These are phyloP conservation scores for Gastroboletus turbinatus DNA, from an alignment of 1,284 basidiomycete genomes.

Conservation along the genomic window DNA sequence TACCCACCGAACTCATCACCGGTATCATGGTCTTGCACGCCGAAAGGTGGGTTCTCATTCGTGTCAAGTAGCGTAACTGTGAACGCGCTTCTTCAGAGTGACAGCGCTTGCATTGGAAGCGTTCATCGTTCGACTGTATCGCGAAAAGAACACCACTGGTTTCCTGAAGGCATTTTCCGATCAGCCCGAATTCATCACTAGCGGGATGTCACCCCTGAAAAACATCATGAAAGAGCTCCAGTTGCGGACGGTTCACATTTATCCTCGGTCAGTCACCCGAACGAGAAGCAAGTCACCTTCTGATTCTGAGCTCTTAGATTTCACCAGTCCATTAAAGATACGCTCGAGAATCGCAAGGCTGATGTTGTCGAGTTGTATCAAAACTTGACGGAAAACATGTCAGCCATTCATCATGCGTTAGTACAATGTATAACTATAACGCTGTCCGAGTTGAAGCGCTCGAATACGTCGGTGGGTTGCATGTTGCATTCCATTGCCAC, in stretches of 20 bases:
- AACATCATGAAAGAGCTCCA: conserved; percentile 93
- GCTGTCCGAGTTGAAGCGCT: conserved; percentile 86
- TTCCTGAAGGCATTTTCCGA: conserved; percentile 98
- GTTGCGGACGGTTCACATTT: conserved; percentile 85
- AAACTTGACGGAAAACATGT: conserved; percentile 83
- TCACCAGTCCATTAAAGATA: conserved; percentile 81
- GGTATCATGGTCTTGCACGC: conserved; percentile 95
- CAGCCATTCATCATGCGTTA: conserved; percentile 88
- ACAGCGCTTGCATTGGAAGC: conserved; percentile 84
- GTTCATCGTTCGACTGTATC: conserved; percentile 87
- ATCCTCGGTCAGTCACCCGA: conserved; percentile 67
- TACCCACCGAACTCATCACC: conserved; percentile 84
- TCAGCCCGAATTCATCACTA: conserved; percentile 92
- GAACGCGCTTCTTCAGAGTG: conserved; percentile 52
- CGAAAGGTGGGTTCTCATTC: conserved; percentile 61
- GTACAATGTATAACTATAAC: conserved; percentile 95
- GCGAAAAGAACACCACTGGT: conserved; percentile 84
- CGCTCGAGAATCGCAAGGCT: conserved; percentile 78
- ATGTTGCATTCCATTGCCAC: not conserved
- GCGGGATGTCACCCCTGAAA: conserved; percentile 87
- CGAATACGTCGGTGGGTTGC: conserved; percentile 64
- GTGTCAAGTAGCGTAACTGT: not conserved
- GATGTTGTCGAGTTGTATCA: conserved; percentile 95
- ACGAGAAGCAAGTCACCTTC: not conserved
- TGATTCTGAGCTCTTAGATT: conserved; percentile 55